Evolutionary conservation across 805 yeast species (phyloP).

Genomic region (Ogataea methylovora): DNA sequence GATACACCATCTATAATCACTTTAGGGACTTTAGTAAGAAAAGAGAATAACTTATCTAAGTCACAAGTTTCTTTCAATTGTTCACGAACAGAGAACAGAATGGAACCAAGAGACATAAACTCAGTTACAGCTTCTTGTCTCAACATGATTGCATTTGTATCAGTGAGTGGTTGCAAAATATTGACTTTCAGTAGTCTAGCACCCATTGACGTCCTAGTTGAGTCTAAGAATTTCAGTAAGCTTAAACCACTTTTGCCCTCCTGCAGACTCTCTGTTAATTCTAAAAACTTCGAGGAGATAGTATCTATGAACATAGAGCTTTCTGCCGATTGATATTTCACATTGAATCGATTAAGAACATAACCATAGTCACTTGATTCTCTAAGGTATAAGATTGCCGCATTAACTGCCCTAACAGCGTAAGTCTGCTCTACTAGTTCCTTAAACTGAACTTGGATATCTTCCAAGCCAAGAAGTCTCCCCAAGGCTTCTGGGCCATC

Average conservation of each 20-base stretch:
- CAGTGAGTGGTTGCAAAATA: slow-evolving; percentile 41
- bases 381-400: slow-evolving; percentile 21
- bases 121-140: slow-evolving; percentile 32
- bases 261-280: slow-evolving; percentile 27
- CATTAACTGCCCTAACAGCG: slow-evolving; percentile 28
- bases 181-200: slow-evolving; percentile 30
- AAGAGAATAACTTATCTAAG: slow-evolving; percentile 32
- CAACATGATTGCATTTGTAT: slow-evolving; percentile 24
- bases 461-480: slow-evolving; percentile 8
- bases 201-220: slow-evolving; percentile 41
- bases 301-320: slow-evolving; percentile 36
- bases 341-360: slow-evolving; percentile 24
- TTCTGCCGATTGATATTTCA: slow-evolving; percentile 30
- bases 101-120: slow-evolving; percentile 15
- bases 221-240: slow-evolving; percentile 29
- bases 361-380: slow-evolving; percentile 7
- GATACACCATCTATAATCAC: slow-evolving; percentile 12
- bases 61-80: slow-evolving; percentile 27
- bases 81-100: slow-evolving; percentile 9
- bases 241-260: slow-evolving; percentile 22
- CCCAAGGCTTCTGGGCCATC: slow-evolving; percentile 9
- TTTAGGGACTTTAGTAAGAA: slow-evolving; percentile 21
- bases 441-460: slow-evolving; percentile 14
- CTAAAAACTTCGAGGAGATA: slow-evolving; percentile 29
- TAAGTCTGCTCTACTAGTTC: slow-evolving; percentile 19